Evolutionary conservation across 2,329 filamentous ascomycete species (phyloP).

Genomic region (Microsporum ferrugineum): DNA sequence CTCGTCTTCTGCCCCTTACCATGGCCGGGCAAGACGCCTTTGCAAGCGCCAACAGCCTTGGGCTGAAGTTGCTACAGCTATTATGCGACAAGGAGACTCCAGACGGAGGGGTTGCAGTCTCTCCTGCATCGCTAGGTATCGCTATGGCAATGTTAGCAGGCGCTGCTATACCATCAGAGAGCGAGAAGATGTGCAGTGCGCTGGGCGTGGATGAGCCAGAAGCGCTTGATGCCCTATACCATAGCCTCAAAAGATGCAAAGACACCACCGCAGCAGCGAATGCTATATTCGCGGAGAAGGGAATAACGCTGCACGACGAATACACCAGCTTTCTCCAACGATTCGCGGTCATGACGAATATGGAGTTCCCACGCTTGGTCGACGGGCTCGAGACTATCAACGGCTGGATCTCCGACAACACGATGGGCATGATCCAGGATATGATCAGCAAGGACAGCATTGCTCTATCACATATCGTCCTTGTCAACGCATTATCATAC

Average conservation of each 20-base stretch:
- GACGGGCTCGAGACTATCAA: background rate
- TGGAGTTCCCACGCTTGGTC: background rate
- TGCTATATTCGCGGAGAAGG: background rate
- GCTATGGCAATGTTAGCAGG: conserved; percentile 2
- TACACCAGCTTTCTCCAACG: background rate
- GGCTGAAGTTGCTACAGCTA: background rate
- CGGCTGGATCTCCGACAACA: background rate
- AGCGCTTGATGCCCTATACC: background rate
- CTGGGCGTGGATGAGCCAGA: background rate
- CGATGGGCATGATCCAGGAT: background rate
- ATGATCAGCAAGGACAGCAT: background rate
- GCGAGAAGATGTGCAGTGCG: background rate
- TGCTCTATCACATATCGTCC: background rate
- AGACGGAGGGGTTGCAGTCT: background rate
- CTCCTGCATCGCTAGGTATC: background rate
- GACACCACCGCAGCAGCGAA: background rate
- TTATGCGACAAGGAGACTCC: background rate
- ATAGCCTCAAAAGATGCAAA: background rate
- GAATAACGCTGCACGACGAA: background rate
- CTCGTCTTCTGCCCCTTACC: background rate
- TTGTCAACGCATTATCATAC: background rate
- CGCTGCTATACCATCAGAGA: background rate
- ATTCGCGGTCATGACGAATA: background rate
- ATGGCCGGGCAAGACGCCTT: background rate
- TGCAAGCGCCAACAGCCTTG: background rate